Evolutionary conservation across 2,329 filamentous ascomycete species (phyloP), one percentile per base, ranked within the genome.

Genomic region (Neocatenulostroma microsporum): DNA sequence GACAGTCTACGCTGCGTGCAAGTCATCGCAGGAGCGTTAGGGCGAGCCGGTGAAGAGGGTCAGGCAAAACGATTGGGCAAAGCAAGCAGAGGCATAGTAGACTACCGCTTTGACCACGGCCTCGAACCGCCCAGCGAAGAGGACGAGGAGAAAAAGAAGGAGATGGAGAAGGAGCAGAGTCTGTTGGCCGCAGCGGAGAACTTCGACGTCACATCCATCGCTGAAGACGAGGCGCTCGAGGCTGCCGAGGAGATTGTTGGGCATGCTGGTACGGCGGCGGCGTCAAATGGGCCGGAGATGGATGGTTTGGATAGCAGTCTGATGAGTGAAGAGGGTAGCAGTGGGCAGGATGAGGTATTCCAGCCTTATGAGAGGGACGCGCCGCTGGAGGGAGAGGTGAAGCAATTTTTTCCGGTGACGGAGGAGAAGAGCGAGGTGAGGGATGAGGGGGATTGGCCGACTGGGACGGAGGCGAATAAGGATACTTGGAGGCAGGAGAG

Each of bases 1-100:
- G 91, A 98, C 70, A 94, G 87, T 75, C 63, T 94, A 48, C 82
- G 91, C 42, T 80, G 81, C 47, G 74, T 87, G 33, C 77, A 82
- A 50, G 72, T 95, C 42, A 84, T 98, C 50, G 83, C 80, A 3
- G 87, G 87, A 36, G 80, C 91, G 1, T 71, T 98, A 24, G 89
- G 88, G 26, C 76, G 82, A 35, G 91, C 91, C 1, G 91, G 84
- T 8, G 70, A 94, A 64, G 69, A 74, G 34, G 91, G 91, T 24
- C 80, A 87, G 55, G 62, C 69, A 51, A 72, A 74, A 42, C 75
- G 89, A 37, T 63, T 83, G 28, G 67, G 68, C 26, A 73, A 73
- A 29, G 84, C 86, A 2, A 55, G 66, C 34, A 53, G 63, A 13
- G 84, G 84, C 18, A 54, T 65, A 4, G 69, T 84, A n/a, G 71